Percentiles rank a stretch among this genome's conserved stretches.
Conservation (phyloP, 345 rosid species). For the Heritiera littoralis region DNA sequence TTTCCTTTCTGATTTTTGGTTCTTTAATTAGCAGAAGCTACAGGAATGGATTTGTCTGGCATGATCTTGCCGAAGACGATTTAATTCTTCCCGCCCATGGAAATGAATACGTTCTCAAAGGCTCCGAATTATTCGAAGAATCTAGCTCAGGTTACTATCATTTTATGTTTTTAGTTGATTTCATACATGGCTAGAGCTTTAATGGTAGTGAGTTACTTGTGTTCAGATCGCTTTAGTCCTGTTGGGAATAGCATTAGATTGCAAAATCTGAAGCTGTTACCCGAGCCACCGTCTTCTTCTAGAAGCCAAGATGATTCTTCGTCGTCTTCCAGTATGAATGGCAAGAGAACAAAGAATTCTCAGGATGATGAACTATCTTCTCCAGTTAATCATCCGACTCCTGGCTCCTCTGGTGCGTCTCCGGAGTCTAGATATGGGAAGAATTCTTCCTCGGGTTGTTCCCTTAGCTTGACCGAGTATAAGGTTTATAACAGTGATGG, state of each 20-base stretch:
- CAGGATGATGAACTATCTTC: constrained; percentile 86
- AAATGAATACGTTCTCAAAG: constrained; percentile 89
- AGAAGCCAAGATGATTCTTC: constrained; percentile 82
- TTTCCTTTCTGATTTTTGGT: not conserved
- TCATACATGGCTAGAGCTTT: not conserved
- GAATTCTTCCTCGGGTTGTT: constrained; percentile 66
- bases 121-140: constrained; percentile 83
- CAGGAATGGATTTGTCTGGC: constrained; percentile 98
- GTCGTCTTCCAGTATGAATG: constrained; percentile 75
- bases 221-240: constrained; percentile 54
- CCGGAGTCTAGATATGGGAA: constrained; percentile 67
- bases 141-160: constrained; percentile 56
- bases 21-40: constrained; percentile 61
- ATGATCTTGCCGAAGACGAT: constrained; percentile 86
- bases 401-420: constrained; percentile 61
- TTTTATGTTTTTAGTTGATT: not conserved
- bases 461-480: constrained; percentile 76
- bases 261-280: constrained; percentile 57
- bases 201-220: constrained; percentile 6
- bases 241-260: constrained; percentile 29
- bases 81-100: constrained; percentile 84
- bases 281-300: constrained; percentile 68
- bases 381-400: constrained; percentile 44
- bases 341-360: constrained; percentile 59
- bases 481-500: constrained; percentile 70